Base-by-base conservation (phyloP, 2,329 filamentous ascomycete genomes). In the Hypoxylon sp. region DNA sequence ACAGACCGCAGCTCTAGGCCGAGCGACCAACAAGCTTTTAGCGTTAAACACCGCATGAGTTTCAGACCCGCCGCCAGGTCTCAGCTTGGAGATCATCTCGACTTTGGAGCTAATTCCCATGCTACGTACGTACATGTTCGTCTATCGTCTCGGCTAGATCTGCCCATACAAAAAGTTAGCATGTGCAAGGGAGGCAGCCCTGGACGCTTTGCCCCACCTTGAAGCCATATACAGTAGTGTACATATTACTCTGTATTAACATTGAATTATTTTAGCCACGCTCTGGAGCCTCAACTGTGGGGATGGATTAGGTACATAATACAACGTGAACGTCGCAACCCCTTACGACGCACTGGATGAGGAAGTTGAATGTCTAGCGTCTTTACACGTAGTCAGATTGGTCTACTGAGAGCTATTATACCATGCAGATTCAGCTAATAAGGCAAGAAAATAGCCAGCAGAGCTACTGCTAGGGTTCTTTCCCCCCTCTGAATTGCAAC, bases 41-140 rank as follows among this genome's bases (percentile, higher is more conserved):
- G 68, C 63, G 68, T 74, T 70, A 72, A 73, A 66, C 68, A 67
- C 60, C 71, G 70, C 71, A 69, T 72, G 71, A 73, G 80, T 83
- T 81, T 82, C 80, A 81, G 76, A 76, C 77, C 74, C 75, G 73
- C 76, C 77, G 68, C 72, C 71, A 67, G 78, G 81, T 82, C 78
- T 82, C 80, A 82, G 78, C 73, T 75, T 75, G 81, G 62, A 77
- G 79, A 82, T 82, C 80, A 75, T 77, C 73, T 71, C 71, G 63
- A 63, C 63, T 57, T 60, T 57, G 14, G 34, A 32, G 38, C 25
- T 57, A 46, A 38, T 28, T 52, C 56, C 19, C 30, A 46, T 21
- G 46, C 43, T 43, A 21, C 38, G 17, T 43, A 43, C 52, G 30
- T 59, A 55, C 49, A 64, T 43, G 34, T 61, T 50, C 56, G 53